phyloP scores from a whole-genome alignment of 2,329 filamentous ascomycete species.

The Chlorencoelia australis region DNA sequence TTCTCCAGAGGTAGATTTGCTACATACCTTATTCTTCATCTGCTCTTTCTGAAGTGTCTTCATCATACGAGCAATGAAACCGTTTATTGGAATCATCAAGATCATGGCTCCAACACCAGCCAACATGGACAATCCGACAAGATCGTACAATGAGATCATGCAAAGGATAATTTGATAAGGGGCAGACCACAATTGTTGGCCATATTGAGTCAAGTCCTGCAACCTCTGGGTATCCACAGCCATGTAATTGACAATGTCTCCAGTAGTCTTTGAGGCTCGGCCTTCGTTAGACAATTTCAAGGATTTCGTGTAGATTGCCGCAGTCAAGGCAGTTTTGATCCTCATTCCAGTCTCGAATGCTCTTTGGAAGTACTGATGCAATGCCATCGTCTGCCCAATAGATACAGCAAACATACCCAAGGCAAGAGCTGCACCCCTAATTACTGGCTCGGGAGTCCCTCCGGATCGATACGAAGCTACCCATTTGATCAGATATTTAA shows the following conservation, averaged over 20 bases:
- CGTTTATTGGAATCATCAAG: slow-evolving; percentile 93
- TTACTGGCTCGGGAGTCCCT: slow-evolving; percentile 63
- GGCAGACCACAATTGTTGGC: slow-evolving; percentile 91
- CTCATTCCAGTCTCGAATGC: slow-evolving; percentile 95
- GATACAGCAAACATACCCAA: slow-evolving; percentile 87
- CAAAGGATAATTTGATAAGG: slow-evolving; percentile 94
- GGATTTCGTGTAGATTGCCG: slow-evolving; percentile 87
- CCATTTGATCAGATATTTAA: slow-evolving; percentile 75
- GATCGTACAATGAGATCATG: slow-evolving; percentile 89
- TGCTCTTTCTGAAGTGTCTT: slow-evolving; percentile 90
- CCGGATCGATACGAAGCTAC: slow-evolving; percentile 62
- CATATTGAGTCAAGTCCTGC: slow-evolving; percentile 90
- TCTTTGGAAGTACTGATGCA: slow-evolving; percentile 96
- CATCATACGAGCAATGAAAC: slow-evolving; percentile 83
- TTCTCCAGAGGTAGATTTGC: too few species aligned
- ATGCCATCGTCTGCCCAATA: slow-evolving; percentile 73
- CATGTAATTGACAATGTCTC: slow-evolving; percentile 99
- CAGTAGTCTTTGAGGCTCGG: slow-evolving; percentile 76
- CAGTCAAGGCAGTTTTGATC: slow-evolving; percentile 82
- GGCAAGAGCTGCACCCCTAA: slow-evolving; percentile 79
- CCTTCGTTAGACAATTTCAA: slow-evolving; percentile 89
- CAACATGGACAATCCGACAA: slow-evolving; percentile 94
- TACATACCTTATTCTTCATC: slow-evolving; percentile 82
- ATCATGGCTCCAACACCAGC: slow-evolving; percentile 93
- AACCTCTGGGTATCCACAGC: slow-evolving; percentile 94